Evolutionary conservation across 768 basidiomycete genomes (phyloP).

Genomic region (Boletus tomentosulus): DNA sequence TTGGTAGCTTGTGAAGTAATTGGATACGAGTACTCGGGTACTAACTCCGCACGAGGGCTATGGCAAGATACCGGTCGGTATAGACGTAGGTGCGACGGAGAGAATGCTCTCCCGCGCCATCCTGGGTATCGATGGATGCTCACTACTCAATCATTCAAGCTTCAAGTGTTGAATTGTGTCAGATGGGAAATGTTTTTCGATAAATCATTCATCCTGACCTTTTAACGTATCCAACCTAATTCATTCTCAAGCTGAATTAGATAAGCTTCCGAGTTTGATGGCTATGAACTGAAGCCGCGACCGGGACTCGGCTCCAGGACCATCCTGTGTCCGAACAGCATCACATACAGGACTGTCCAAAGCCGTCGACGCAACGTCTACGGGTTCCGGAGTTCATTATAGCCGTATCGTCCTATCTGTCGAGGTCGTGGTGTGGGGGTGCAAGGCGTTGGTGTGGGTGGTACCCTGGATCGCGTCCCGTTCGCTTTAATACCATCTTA

Average conservation of each 20-base stretch:
- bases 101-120: constrained; percentile 11
- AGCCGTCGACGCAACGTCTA: neutral
- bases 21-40: constrained; percentile 27
- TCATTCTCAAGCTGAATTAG: constrained; percentile 25
- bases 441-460: neutral
- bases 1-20: constrained; percentile 31
- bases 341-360: constrained; percentile 2
- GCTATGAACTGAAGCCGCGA: constrained; percentile 12
- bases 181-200: constrained; percentile 12
- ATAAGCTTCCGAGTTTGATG: constrained; percentile 30
- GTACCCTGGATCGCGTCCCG: neutral
- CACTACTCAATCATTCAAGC: neutral
- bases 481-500: neutral
- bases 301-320: constrained; percentile 13
- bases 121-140: neutral
- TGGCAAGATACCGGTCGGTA: constrained; percentile 24
- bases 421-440: neutral
- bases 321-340: constrained; percentile 14
- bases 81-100: constrained; percentile 26
- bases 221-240: constrained; percentile 10
- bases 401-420: constrained; percentile 7
- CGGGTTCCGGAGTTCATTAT: constrained; percentile 19
- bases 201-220: constrained; percentile 21
- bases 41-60: constrained; percentile 31
- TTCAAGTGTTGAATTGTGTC: constrained; percentile 10